Conservation (phyloP, 2,329 filamentous ascomycete species). For the Coniochaeta pulveracea region DNA sequence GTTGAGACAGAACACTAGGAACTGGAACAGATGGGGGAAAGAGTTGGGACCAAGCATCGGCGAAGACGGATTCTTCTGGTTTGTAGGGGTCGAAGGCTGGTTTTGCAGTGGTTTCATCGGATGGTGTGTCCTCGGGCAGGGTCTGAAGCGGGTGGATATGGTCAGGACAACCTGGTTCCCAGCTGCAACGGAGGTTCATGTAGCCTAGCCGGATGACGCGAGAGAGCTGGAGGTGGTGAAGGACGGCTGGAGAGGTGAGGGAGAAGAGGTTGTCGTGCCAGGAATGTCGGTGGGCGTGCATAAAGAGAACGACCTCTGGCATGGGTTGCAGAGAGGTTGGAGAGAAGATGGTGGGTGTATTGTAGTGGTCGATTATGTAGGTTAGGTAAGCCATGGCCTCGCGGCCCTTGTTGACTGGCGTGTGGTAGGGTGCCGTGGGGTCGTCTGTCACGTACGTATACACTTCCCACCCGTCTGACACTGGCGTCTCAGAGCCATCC, state of each 20-base stretch:
- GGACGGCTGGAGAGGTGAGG: not conserved
- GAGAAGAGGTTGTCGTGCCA: not conserved
- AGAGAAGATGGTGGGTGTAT: no score
- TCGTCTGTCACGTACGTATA: not conserved
- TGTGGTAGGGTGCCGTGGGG: not conserved
- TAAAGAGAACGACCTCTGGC: not conserved
- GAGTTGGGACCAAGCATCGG: not conserved
- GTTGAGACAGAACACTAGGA: not conserved
- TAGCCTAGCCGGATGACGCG: not conserved
- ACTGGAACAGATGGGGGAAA: not conserved
- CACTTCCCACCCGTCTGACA: not conserved
- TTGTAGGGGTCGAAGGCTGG: not conserved
- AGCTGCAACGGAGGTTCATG: not conserved
- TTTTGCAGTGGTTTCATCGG: not conserved
- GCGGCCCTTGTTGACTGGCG: not conserved
- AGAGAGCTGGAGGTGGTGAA: not conserved
- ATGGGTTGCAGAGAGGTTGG: no score
- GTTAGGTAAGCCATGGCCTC: slow-evolving; percentile 1
- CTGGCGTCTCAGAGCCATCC: no score
- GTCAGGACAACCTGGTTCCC: not conserved
- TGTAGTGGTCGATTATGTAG: not conserved
- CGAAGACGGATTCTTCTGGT: not conserved
- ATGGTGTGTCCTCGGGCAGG: not conserved
- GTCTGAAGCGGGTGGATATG: not conserved
- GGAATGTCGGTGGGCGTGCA: not conserved